Base-by-base conservation (phyloP, 306 rosid species). In the Leucaena leucocephala region DNA sequence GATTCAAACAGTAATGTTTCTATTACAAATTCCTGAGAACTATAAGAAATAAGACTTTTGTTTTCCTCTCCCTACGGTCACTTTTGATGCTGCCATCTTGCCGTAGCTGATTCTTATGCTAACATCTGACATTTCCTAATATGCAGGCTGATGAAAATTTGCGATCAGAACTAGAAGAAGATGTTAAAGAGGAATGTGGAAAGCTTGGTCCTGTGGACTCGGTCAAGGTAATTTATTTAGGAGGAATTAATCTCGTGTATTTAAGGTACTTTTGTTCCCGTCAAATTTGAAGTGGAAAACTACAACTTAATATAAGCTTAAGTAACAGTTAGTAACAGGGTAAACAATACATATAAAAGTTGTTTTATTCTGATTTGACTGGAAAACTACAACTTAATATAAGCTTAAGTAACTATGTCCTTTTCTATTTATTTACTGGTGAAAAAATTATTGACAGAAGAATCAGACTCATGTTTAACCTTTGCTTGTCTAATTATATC, bases 171-270 rank as follows among this genome's bases (percentile, higher is more conserved):
- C 89, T 95, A 33, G 94, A 91, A 85, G 89, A 85, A 68, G 99
- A 95, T 71, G 94, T 95, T 84, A 78, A 88, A 84, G 99, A 90
- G 86, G 99, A 95, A 87, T 87, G 97, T 75, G 27, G 44, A 59
- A 95, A 89, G 86, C 86, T 95, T 86, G 99, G 99, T 68, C 96
- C 93, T 10, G 78, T 93, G 78, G 98, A 95, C 61, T 84, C 78
- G 0, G 93, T 95, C 81, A 95, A 91, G 96, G 99, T 95, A 86
- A 55, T 65, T 43, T 36, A 69, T 75, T 45, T 72, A 19, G 62
- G 33, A 55, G 12, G 33, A 55, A 55, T 7, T 54, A 17, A 54
- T 17, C 11, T 46, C 17, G 14, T 49, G 15, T 49, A 14, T 14
- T 49, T 4, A 49, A 14, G 55, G n/a, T 49, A 15, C 55, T 55